Evolutionary conservation across 768 basidiomycete species (phyloP), one percentile per base, ranked within the genome.

Genomic region (Pleurotus citrinopileatus): DNA sequence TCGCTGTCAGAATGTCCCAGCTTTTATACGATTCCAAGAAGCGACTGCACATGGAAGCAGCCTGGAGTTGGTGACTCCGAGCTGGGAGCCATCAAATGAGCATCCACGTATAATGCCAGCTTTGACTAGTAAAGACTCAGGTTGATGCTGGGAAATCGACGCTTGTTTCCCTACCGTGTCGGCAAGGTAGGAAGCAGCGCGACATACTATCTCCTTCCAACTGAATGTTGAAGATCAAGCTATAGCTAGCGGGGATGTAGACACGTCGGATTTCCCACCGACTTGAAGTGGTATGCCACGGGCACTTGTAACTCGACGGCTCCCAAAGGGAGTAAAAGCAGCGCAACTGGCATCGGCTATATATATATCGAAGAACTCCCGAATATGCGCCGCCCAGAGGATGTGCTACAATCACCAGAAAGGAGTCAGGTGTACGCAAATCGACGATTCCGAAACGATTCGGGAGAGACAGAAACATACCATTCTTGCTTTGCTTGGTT

Each of bases 11-110:
- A 2, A 23, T 28, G 17, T 7, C 26, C 26, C 43, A 20, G 43
- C 43, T 29, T 48, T 48, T 48, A 48, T 48, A 48, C 23, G 9
- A 25, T 48, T 48, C 46, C 13, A 19, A 48, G 46, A 48, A 48
- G 46, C 9, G 12, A 15, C 17, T 19, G 9, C 46, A 48, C 46
- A 48, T 48, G 46, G 46, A 34, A 42, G 8, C 4, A 15, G n/a
- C 12, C 15, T 48, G 25, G 27, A 48, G 25, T 27, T 48, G 46
- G n/a, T 29, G 27, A 48, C 27, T 34, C 32, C 32, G 32, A 34
- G n/a, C 10, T 34, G n/a, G n/a, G 25, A 34, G 29, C 20, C 17
- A 17, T 17, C 23, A 17, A 9, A 22, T 48, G 17, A 17, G 22
- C 46, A 27, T 27, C 46, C 46, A 48, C 46, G 27, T 25, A 48